Conservation (phyloP, 73 alveolate species). For the Tetrahymena elliotti region DNA sequence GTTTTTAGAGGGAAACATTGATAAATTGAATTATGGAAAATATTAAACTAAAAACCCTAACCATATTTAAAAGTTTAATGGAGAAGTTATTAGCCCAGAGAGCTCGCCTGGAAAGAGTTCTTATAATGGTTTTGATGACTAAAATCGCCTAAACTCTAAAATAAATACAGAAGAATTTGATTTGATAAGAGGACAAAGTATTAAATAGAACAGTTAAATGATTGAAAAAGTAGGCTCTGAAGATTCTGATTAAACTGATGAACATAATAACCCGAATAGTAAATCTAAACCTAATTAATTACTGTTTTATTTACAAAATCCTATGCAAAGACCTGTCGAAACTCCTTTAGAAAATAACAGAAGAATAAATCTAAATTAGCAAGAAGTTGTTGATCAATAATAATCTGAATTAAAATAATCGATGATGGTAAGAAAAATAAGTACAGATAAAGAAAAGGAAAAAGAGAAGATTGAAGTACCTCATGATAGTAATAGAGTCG, state of each 20-base stretch:
- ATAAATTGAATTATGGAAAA: not conserved
- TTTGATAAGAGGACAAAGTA: not conserved
- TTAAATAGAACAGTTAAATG: not conserved
- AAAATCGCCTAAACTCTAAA: not conserved
- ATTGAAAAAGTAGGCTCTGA: not conserved
- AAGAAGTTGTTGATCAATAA: not conserved
- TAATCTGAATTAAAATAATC: not conserved
- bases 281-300: not conserved
- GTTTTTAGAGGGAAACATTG: not conserved
- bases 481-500: not conserved
- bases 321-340: not conserved
- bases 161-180: not conserved
- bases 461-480: not conserved
- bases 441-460: not conserved
- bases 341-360: not conserved
- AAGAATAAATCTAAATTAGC: not conserved
- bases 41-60: not conserved
- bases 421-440: not conserved
- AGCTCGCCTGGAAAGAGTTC: not conserved
- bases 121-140: not conserved
- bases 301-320: not conserved
- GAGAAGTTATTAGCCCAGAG: not conserved
- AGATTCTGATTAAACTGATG: not conserved
- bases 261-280: not conserved
- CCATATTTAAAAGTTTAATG: not conserved